phyloP scores from a whole-genome alignment of 1,284 basidiomycete genomes.

The Sporisorium exsertum region DNA sequence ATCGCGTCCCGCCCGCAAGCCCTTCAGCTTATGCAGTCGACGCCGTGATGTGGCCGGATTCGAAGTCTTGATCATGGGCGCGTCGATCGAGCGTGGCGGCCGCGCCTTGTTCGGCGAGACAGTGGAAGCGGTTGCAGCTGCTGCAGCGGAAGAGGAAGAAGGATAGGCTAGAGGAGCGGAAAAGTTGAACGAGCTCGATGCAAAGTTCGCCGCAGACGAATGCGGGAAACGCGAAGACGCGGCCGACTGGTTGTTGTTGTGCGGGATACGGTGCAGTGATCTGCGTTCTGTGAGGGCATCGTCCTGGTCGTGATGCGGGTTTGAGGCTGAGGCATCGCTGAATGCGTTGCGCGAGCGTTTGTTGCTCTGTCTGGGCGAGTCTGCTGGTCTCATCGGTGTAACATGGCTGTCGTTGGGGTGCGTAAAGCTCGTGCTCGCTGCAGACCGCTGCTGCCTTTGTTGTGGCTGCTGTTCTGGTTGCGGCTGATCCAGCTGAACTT shows the following conservation, averaged over 20 bases:
- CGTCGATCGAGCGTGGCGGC: not conserved
- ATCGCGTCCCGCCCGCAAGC: slow-evolving; percentile 34
- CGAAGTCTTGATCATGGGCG: slow-evolving; percentile 31
- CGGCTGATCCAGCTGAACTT: slow-evolving; percentile 1
- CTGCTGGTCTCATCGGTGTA: not conserved
- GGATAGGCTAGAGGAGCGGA: slow-evolving; percentile 17
- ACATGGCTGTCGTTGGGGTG: not conserved
- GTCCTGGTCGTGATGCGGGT: slow-evolving; percentile 5
- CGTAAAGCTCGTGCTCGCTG: not conserved
- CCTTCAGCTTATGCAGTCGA: slow-evolving; percentile 24
- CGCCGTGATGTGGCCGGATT: slow-evolving; percentile 23
- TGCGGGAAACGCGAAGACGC: not conserved
- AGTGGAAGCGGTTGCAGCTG: not conserved
- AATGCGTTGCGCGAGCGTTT: slow-evolving; percentile 10
- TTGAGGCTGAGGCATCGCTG: not conserved
- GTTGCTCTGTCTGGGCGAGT: slow-evolving; percentile 18
- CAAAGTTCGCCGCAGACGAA: not conserved
- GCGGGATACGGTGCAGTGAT: slow-evolving; percentile 8
- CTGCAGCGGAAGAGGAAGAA: not conserved
- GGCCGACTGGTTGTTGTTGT: not conserved
- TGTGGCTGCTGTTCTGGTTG: slow-evolving; percentile 5
- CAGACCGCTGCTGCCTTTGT: not conserved
- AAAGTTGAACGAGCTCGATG: slow-evolving; percentile 28
- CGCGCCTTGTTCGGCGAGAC: not conserved
- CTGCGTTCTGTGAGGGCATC: not conserved